Percentiles rank a stretch among this genome's conserved stretches.
Conservation (phyloP, 768 basidiomycete species). For the Collybia nuda region DNA sequence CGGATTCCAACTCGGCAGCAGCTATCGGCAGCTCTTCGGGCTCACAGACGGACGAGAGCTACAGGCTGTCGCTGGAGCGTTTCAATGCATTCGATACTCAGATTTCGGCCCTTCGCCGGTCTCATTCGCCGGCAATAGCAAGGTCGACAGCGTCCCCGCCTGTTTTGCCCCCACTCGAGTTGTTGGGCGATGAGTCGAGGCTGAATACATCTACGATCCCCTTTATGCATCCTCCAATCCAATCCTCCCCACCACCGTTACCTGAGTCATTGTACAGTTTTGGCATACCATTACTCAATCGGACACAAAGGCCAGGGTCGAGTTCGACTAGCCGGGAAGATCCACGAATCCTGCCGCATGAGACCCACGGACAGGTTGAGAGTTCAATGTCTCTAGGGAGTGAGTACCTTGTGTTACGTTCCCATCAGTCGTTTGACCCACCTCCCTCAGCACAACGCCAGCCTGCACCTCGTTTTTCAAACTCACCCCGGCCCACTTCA, state of each 20-base stretch:
- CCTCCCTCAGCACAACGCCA: no score
- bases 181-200: conserved; percentile 16
- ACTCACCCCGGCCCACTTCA: no score
- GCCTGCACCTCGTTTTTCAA: no score
- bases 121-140: conserved; percentile 22
- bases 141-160: conserved; percentile 26
- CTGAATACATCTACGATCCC: conserved; percentile 15
- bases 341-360: conserved; percentile 9
- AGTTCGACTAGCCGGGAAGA: conserved; percentile 7
- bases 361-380: conserved; percentile 2
- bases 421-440: no score
- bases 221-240: conserved; percentile 22
- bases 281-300: conserved; percentile 5
- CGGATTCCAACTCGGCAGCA: conserved; percentile 4
- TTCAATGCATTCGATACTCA: conserved; percentile 56
- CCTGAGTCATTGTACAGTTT: conserved; percentile 14
- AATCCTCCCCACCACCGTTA: conserved; percentile 16
- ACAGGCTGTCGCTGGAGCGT: conserved; percentile 46
- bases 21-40: background rate
- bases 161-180: conserved; percentile 34
- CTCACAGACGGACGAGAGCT: conserved; percentile 30
- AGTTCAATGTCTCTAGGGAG: conserved; percentile 2
- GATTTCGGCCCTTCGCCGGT: conserved; percentile 47
- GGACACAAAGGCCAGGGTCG: conserved; percentile 4
- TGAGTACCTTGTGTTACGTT: conserved; percentile 2